Evolutionary conservation across 306 rosid species (phyloP), one percentile per base, ranked within the genome.

Genomic region (Rosa rugosa): DNA sequence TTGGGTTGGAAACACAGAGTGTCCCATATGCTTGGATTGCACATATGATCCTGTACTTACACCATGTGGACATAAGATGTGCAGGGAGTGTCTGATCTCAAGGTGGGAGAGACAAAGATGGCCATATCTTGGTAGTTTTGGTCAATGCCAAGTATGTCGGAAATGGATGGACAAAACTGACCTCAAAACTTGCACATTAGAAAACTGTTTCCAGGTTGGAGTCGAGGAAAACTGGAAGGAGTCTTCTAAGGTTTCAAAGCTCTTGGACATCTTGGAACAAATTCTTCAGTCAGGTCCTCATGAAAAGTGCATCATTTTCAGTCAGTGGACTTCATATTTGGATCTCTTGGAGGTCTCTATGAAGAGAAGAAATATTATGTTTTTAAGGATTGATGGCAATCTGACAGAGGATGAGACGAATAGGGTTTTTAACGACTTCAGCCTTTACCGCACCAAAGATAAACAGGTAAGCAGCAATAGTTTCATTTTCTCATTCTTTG

Each of bases 11-110:
- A 85, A 46, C 38, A 77, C 75, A 2, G 94, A 90, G 79, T 90
- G 98, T 73, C 85, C 97, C 59, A 85, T 94, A 77, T 91, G 98
- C 70, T 45, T 94, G 89, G 98, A 94, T 81, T 87, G 87, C 22
- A 93, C 96, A 9, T 97, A 94, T 69, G 97, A 94, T 79, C 90
- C 97, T 74, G 92, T 93, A 36, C 90, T 91, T 69, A 88, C 97
- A 56, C 90, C 96, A 66, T 91, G 98, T 76, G 98, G 92, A 4
- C 98, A 94, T 83, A 85, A 87, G 84, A 88, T 91, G 87, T 93
- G 98, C 76, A 87, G 96, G 80, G 98, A 93, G 80, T 93, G 97
- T 78, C 82, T 93, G 22, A 85, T 85, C 72, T 80, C 82, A 23
- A 87, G 89, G 86, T 89, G 93, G 94, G 81, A 89, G 66, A 80